A percentile compares a stretch with the other conserved stretches of the same genome.
phyloP scores from a whole-genome alignment of 306 rosid genomes.

The Cucurbita pepo region DNA sequence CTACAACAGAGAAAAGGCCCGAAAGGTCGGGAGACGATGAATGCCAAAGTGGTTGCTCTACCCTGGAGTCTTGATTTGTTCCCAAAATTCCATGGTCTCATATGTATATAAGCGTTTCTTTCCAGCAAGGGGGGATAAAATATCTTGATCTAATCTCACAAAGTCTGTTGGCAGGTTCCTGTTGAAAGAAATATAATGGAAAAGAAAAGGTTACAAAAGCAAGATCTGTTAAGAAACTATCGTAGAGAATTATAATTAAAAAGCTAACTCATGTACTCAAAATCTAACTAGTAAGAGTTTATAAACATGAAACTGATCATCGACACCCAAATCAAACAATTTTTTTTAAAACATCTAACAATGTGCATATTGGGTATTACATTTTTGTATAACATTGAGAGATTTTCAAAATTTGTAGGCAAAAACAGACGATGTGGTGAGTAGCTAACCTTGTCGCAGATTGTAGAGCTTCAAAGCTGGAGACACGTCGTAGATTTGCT shows the following conservation, averaged over 20 bases:
- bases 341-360: not conserved
- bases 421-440: not conserved
- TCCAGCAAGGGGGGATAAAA: slow-evolving; percentile 93
- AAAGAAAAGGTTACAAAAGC: not conserved
- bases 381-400: not conserved
- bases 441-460: slow-evolving; percentile 55
- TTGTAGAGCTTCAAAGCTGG: slow-evolving; percentile 85
- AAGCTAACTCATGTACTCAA: not conserved
- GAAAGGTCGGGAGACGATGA: not conserved
- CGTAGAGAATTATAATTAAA: not conserved
- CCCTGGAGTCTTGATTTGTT: slow-evolving; percentile 99
- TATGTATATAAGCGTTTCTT: slow-evolving; percentile 75
- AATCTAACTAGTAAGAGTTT: not conserved
- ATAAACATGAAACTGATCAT: not conserved
- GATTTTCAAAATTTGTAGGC: not conserved
- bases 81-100: slow-evolving; percentile 89
- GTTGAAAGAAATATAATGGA: slow-evolving; percentile 12
- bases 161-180: slow-evolving; percentile 67
- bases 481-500: slow-evolving; percentile 60
- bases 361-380: not conserved
- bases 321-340: not conserved
- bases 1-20: not conserved
- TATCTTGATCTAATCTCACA: slow-evolving; percentile 96
- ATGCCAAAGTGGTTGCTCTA: slow-evolving; percentile 8
- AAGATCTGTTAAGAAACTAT: not conserved